phyloP scores from a whole-genome alignment of 2,329 filamentous ascomycete genomes.

The Helotiales sp. region DNA sequence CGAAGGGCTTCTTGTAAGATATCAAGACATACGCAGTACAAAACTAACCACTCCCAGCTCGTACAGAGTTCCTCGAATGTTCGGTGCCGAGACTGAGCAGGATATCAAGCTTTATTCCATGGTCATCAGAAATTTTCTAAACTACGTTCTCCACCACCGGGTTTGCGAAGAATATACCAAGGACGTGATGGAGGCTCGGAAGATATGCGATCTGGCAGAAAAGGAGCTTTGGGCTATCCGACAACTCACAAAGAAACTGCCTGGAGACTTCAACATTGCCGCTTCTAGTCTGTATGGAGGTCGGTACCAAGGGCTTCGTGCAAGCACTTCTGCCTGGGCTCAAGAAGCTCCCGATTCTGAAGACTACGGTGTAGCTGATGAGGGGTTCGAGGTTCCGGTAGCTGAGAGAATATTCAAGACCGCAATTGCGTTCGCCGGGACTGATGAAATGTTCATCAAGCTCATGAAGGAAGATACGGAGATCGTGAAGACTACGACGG shows the following conservation, averaged over 20 bases:
- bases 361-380: slow-evolving; percentile 26
- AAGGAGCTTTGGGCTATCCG: slow-evolving; percentile 64
- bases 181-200: slow-evolving; percentile 65
- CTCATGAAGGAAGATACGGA: slow-evolving; percentile 37
- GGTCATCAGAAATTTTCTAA: slow-evolving; percentile 82
- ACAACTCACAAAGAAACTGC: slow-evolving; percentile 54
- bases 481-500: slow-evolving; percentile 48
- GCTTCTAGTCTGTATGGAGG: slow-evolving; percentile 69
- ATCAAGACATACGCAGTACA: neutral
- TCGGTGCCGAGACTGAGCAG: slow-evolving; percentile 52
- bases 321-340: slow-evolving; percentile 15
- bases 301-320: slow-evolving; percentile 21
- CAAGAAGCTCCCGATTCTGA: slow-evolving; percentile 23
- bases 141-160: slow-evolving; percentile 80
- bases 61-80: slow-evolving; percentile 54
- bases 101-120: slow-evolving; percentile 61
- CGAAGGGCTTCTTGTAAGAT: slow-evolving; percentile 74
- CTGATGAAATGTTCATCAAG: slow-evolving; percentile 35
- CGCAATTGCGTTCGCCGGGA: slow-evolving; percentile 42
- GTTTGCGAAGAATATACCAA: slow-evolving; percentile 79
- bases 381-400: slow-evolving; percentile 37
- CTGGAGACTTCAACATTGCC: slow-evolving; percentile 79
- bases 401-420: slow-evolving; percentile 45
- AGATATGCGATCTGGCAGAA: slow-evolving; percentile 65
- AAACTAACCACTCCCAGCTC: slow-evolving; percentile 43